Base-by-base conservation (phyloP, 805 yeast genomes). In the Ogataea neopini region DNA sequence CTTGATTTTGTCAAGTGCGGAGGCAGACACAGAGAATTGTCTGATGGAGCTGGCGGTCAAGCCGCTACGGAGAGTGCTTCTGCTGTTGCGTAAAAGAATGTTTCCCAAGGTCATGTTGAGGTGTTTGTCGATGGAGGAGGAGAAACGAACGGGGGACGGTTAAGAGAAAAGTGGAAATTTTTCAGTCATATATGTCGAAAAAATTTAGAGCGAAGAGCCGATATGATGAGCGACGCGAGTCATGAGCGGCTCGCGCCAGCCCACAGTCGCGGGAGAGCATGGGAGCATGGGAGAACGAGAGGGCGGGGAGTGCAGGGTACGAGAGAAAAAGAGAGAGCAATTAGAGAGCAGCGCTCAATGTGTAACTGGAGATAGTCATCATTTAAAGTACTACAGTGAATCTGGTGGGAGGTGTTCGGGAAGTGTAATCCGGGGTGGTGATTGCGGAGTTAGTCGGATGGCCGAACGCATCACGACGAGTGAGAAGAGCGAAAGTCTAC, bases 1-100 rank as follows among this genome's bases (percentile, higher is more conserved):
- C 58, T 80, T 80, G 64, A 86, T 82, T 64, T 85, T 86, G 46
- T 67, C 65, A n/a, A 71, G 55, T 10, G 57, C 40, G 6, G 59
- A 38, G 15, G 63, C 43, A 6, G 72, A 44, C 15, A 48, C 51
- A 4, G 66, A 58, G 50, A 66, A 66, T 10, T 39, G 47, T 52
- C 67, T 58, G 13, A 45, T 36, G 3, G 14, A n/a, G 20, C 23
- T 4, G 32, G 32, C 32, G 20, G 32, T 32, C 3, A 14, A 30
- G 19, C 28, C 32, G 17, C 30, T 13, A 32, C 32, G 33, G 19
- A 13, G 14, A 17, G 25, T 23, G 11, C 20, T 20, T 39, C 42
- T 39, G 25, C 25, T 22, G 25, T 22, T 22, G 33, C 33, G 42
- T 28, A 33, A 32, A 19, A 39, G 42, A 8, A 39, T 15, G 42